Conservation (phyloP, 768 basidiomycete species). For the Pleurotus salmoneostramineus region DNA sequence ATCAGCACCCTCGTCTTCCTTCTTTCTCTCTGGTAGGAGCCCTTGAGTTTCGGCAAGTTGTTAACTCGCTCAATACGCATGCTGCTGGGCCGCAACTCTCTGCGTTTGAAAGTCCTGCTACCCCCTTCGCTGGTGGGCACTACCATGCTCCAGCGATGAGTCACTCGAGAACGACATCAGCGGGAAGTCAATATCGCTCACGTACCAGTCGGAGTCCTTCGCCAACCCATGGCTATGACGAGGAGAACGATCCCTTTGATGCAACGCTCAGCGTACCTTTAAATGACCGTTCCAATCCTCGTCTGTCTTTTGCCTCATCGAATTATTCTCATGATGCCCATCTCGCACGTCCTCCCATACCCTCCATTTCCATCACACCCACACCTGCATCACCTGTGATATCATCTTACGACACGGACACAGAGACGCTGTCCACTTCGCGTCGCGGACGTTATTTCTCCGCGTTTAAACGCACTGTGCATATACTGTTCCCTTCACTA, state of each 20-base stretch:
- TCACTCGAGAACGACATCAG: conserved; percentile 14
- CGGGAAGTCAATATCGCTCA: conserved; percentile 69
- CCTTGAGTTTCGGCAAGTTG: conserved; percentile 91
- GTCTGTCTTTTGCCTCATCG: conserved; percentile 18
- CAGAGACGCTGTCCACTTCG: conserved; percentile 35
- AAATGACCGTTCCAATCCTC: conserved; percentile 38
- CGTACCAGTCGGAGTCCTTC: conserved; percentile 14
- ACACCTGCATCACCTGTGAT: conserved; percentile 45
- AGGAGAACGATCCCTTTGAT: conserved; percentile 48
- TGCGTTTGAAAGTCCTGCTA: conserved; percentile 61
- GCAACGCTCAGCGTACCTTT: conserved; percentile 45
- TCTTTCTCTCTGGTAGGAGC: conserved; percentile 93
- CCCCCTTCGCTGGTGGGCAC: conserved; percentile 75
- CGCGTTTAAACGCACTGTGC: conserved; percentile 37
- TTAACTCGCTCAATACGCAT: conserved; percentile 73
- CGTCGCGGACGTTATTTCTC: conserved; percentile 33
- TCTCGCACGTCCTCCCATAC: conserved; percentile 28
- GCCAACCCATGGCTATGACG: conserved; percentile 25
- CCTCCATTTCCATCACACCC: conserved; percentile 47
- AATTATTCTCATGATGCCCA: conserved; percentile 14
- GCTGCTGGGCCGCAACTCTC: conserved; percentile 54
- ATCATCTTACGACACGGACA: conserved; percentile 37
- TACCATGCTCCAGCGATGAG: conserved; percentile 42
- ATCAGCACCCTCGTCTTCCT: conserved; percentile 38
- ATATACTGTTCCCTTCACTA: conserved; percentile 84